Evolutionary conservation across 2,329 filamentous ascomycete genomes (phyloP), one percentile per base, ranked within the genome.

Genomic region (Fusarium armeniacum): DNA sequence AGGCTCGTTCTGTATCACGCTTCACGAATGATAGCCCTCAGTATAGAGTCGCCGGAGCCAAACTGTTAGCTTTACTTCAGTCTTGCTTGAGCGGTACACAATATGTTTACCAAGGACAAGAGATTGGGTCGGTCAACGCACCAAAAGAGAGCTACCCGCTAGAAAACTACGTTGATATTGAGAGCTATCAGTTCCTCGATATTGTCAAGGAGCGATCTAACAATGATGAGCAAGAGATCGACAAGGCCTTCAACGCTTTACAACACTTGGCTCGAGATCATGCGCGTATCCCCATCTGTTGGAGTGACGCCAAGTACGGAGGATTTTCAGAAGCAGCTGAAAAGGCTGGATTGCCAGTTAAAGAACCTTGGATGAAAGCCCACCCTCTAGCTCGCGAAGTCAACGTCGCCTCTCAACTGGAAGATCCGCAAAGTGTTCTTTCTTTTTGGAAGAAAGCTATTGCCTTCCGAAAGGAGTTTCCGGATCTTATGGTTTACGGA

Each of bases 91-190:
- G 83, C 8, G 89, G 89, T 7, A 91, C 89, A 0, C 82, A 89
- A 1, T 91, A 89, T 74, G 80, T 91, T 2, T 91, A 90, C 73
- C 89, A 91, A 72, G 89, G 89, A 12, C 88, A 91, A 72, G 90
- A 91, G 70, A 83, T 91, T 10, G 90, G 89, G 0, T 87, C 88
- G 77, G 81, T 87, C 15, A 91, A 91, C 69, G 83, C 87, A 2
- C 88, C 89, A 0, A 79, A 79, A 13, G 79, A 82, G 0, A 88
- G 87, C 82, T 83, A 83, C n/a, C 86, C 91, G 9, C 76, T 86
- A 0, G 86, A 90, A 58, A 89, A 83, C 51, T 83, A 83, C 54
- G 76, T 83, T 11, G 80, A 85, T 50, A 80, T 85, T 3, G 78
- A 83, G 46, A 87, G 86, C 69, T 83, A 83, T 46, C 85, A 79